Conservation (phyloP, 1,284 basidiomycete species). For the Ceratobasidium sp. region DNA sequence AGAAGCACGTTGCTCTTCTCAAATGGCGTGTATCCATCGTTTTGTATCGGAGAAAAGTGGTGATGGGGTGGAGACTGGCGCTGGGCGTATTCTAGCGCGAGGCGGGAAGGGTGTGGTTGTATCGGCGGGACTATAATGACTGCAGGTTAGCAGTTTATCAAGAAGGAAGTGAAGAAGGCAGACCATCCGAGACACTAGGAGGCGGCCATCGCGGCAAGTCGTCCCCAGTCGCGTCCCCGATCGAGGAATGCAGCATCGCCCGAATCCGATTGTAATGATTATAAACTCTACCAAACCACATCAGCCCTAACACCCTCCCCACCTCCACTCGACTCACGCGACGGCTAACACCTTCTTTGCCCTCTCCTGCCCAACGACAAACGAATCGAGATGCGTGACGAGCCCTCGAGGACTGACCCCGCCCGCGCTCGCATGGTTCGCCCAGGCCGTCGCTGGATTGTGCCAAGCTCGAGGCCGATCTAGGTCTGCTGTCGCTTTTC, state of each 20-base stretch:
- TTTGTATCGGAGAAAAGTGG: slow-evolving; percentile 1
- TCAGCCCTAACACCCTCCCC: no score
- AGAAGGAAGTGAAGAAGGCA: slow-evolving; percentile 47
- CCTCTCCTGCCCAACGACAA: slow-evolving; percentile 89
- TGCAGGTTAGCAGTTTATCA: slow-evolving; percentile 17
- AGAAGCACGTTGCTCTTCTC: slow-evolving; percentile 96
- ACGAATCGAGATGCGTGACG: slow-evolving; percentile 87
- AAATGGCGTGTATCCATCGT: slow-evolving; percentile 64
- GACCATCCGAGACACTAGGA: slow-evolving; percentile 54
- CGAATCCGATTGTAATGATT: slow-evolving; percentile 90
- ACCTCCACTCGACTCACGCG: slow-evolving; percentile 74
- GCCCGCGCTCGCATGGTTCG: not conserved
- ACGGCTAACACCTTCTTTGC: slow-evolving; percentile 95
- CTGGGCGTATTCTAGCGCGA: slow-evolving; percentile 55
- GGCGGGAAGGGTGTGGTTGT: slow-evolving; percentile 63
- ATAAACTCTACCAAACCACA: slow-evolving; percentile 80
- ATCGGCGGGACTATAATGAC: slow-evolving; percentile 61
- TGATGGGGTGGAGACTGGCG: slow-evolving; percentile 58
- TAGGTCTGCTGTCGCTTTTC: slow-evolving; percentile 5
- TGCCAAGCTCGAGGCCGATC: slow-evolving; percentile 30
- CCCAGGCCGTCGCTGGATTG: slow-evolving; percentile 33
- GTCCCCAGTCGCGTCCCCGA: slow-evolving; percentile 57
- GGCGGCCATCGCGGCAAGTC: slow-evolving; percentile 51
- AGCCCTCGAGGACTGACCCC: slow-evolving; percentile 58
- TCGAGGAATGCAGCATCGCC: slow-evolving; percentile 65